Percentiles rank a stretch among this genome's conserved stretches.
Conservation (phyloP, 495 filamentous ascomycete species). For the Sordaria brevicollis region DNA sequence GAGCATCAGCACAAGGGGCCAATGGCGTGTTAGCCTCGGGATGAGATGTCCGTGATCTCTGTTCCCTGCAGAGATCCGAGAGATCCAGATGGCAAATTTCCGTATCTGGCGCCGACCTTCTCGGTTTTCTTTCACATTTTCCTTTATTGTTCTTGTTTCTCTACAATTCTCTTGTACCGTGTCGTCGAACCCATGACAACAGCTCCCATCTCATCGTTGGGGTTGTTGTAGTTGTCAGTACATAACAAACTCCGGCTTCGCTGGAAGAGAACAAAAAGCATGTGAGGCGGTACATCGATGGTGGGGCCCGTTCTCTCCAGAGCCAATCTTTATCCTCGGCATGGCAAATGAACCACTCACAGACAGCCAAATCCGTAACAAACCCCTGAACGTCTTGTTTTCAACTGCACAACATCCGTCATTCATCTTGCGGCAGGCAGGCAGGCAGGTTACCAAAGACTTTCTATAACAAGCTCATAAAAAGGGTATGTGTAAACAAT, state of each 20-base stretch:
- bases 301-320: neutral
- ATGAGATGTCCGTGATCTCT: neutral
- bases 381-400: neutral
- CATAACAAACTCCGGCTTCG: neutral
- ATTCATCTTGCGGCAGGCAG: too few relatives aligned
- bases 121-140: neutral
- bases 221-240: neutral
- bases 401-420: neutral
- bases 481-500: neutral
- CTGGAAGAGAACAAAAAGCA: too few relatives aligned
- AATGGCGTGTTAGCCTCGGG: neutral
- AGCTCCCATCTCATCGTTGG: neutral
- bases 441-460: too few relatives aligned
- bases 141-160: neutral
- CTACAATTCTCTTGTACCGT: neutral
- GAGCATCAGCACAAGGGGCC: neutral
- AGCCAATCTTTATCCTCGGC: conserved; percentile 7
- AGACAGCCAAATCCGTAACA: neutral
- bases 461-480: too few relatives aligned
- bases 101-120: neutral
- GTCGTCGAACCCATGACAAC: neutral
- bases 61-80: neutral
- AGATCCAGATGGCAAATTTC: neutral
- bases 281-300: neutral
- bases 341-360: neutral